A percentile compares a stretch with the other conserved stretches of the same genome.
Conservation (phyloP, 306 rosid species). For the Pterocarpus santalinus region DNA sequence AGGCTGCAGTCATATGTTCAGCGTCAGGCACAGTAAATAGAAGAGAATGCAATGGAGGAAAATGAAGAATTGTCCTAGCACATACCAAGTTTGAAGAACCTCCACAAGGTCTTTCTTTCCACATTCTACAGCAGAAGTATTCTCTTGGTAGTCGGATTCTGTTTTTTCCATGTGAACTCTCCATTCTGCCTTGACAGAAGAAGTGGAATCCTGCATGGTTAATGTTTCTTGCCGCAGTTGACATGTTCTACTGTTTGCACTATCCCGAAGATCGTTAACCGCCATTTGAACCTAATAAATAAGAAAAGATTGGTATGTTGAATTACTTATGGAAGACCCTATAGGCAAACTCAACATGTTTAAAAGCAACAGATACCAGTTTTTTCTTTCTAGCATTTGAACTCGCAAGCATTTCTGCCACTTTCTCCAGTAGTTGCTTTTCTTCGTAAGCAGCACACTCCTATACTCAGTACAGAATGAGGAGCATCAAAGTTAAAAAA, state of each 20-base stretch:
- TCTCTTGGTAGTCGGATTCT: slow-evolving; percentile 80
- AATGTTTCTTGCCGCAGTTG: slow-evolving; percentile 85
- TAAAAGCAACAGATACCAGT: slow-evolving; percentile 64
- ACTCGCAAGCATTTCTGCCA: slow-evolving; percentile 93
- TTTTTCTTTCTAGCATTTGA: slow-evolving; percentile 94
- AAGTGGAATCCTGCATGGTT: slow-evolving; percentile 86
- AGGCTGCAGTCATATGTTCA: slow-evolving; percentile 64
- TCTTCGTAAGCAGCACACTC: slow-evolving; percentile 97
- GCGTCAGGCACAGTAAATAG: slow-evolving; percentile 39
- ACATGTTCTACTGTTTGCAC: slow-evolving; percentile 81
- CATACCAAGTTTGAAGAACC: slow-evolving; percentile 86
- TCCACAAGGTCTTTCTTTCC: slow-evolving; percentile 88
- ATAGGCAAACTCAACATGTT: slow-evolving; percentile 10
- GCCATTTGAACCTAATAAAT: slow-evolving; percentile 83
- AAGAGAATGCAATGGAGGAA: slow-evolving; percentile 30
- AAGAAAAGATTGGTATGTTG: slow-evolving; percentile 26
- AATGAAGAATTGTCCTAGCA: slow-evolving; percentile 33
- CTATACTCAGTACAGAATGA: slow-evolving; percentile 49
- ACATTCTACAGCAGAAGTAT: slow-evolving; percentile 83
- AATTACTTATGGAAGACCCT: slow-evolving; percentile 6
- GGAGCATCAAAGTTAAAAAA: slow-evolving; percentile 17
- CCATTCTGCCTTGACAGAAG: slow-evolving; percentile 86
- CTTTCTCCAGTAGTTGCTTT: slow-evolving; percentile 84
- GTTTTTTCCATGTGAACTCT: slow-evolving; percentile 84
- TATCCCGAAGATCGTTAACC: slow-evolving; percentile 90